Base-by-base conservation (phyloP, 805 yeast species). In the Clavispora santaluciae region DNA sequence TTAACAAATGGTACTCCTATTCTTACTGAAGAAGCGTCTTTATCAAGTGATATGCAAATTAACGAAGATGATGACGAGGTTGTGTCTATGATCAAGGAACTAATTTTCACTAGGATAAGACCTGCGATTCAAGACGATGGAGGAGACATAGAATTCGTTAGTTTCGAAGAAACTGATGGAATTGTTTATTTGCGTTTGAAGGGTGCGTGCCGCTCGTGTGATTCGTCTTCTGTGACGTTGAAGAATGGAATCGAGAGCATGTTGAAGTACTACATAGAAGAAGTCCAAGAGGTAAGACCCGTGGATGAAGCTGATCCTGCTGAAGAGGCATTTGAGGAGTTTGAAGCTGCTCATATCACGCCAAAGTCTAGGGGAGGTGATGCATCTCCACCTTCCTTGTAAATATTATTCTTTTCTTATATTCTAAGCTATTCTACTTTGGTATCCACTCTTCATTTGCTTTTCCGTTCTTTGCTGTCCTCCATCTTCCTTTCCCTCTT, bases 61-160 rank as follows among this genome's bases (percentile, higher is more conserved):
- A 65, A 61, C 38, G 86, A 81, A 18, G 80, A 79, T 10, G 87
- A 81, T 46, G 86, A 79, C 44, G 88, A 81, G 47, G 66, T 81
- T 15, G 76, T 79, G 5, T 70, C 73, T 20, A 82, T 81, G 75
- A 81, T 81, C 51, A 81, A 81, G 50, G 88, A 81, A 57, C 62
- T 81, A 48, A 78, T 81, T 26, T 79, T 79, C 56, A 81, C 88
- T 1, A 70, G 85, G 54, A 81, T 81, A 36, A 72, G 84, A 56
- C 88, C 88, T 1, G 86, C 87, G 0, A 72, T 81, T 45, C 86
- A 80, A 56, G 88, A 81, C 45, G 88, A 81, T 53, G 88, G 88
- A 35, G 88, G 88, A 4, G 88, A 81, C 54, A 75, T 81, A 34
- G 86, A 80, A 51, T 81, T 80, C 60, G 78, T 82, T 24, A 66